Base-by-base conservation (phyloP, 225 moss, liverwort and hornwort genomes). In the Thuidium tamariscinum region DNA sequence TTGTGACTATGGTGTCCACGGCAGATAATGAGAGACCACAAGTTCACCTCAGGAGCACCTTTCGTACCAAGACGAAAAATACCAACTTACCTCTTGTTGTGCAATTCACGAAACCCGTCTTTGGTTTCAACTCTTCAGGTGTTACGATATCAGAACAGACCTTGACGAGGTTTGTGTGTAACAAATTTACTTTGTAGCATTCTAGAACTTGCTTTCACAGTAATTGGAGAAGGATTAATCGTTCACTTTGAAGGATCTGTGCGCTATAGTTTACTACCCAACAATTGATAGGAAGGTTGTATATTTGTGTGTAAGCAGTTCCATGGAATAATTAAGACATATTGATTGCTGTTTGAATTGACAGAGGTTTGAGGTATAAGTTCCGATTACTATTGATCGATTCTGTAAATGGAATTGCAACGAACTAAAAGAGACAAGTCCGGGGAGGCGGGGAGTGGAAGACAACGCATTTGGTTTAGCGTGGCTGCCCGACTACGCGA, bases 91-190 rank as follows among this genome's bases (percentile, higher is more conserved):
- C 90, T 48, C 89, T 95, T 68, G 89, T 94, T 57, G 89, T 96
- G 65, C 95, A 95, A 79, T 96, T 97, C 81, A 92, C 92, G 20
- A 88, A 96, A 89, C 93, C 95, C 75, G 96, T 96, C 25, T 95
- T 95, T 67, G 87, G 87, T 73, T 97, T 97, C 86, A 92, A 90
- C 77, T 87, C 94, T 57, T 91, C 91, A 67, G 90, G 91, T 67
- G 92, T 95, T 13, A 77, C 79, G 16, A 82, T 95, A 77, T 91
- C 92, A 68, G 97, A 95, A 65, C 96, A 95, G 88, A 94, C 87
- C 51, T 59, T 95, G 88, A 95, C 79, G 55, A 95, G 95, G 89
- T 86, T 72, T 56, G 86, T 25, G 26, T 49, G 41, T 66, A 17
- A 66, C 30, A 32, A 76, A 51, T 9, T 29, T 30, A 48, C 68